phyloP scores from a whole-genome alignment of 1,284 basidiomycete genomes.

The Papiliotrema fonsecae region DNA sequence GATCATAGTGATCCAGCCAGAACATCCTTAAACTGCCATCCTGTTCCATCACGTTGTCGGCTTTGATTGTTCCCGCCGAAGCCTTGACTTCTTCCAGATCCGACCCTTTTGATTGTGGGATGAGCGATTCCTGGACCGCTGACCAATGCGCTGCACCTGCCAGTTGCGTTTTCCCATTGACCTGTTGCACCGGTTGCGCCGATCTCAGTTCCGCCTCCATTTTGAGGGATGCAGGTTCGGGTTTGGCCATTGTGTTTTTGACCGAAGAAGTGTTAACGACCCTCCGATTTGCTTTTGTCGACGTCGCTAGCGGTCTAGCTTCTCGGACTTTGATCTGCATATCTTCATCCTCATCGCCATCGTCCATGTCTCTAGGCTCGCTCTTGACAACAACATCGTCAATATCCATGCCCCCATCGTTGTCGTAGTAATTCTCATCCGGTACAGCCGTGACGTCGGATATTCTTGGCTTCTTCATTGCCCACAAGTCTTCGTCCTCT shows the following conservation, averaged over 20 bases:
- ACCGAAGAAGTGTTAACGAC: slow-evolving; percentile 47
- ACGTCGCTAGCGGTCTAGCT: slow-evolving; percentile 17
- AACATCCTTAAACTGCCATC: slow-evolving; percentile 80
- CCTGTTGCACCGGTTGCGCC: slow-evolving; percentile 22
- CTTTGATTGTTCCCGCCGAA: slow-evolving; percentile 48
- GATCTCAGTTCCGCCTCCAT: slow-evolving; percentile 22
- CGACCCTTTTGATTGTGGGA: slow-evolving; percentile 20
- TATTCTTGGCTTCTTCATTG: slow-evolving; percentile 41
- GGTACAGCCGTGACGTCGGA: slow-evolving; percentile 36
- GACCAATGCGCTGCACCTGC: slow-evolving; percentile 62
- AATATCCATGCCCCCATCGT: slow-evolving; percentile 20
- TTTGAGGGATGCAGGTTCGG: slow-evolving; percentile 21
- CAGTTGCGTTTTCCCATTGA: slow-evolving; percentile 27
- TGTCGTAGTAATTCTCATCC: slow-evolving; percentile 30
- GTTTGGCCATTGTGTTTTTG: slow-evolving; percentile 51
- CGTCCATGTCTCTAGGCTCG: slow-evolving; percentile 48
- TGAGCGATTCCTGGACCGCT: slow-evolving; percentile 59
- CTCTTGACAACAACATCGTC: slow-evolving; percentile 36
- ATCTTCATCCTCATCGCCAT: slow-evolving; percentile 38
- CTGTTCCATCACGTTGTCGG: slow-evolving; percentile 54
- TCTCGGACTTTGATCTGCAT: slow-evolving; percentile 20
- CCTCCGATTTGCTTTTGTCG: slow-evolving; percentile 32
- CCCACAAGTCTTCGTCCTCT: slow-evolving; percentile 53
- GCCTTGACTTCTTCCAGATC: slow-evolving; percentile 45
- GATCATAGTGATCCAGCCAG: slow-evolving; percentile 89